Percentiles rank a stretch among this genome's conserved stretches.
Evolutionary conservation across 306 rosid genomes (phyloP).

Genomic region (Cercis canadensis): DNA sequence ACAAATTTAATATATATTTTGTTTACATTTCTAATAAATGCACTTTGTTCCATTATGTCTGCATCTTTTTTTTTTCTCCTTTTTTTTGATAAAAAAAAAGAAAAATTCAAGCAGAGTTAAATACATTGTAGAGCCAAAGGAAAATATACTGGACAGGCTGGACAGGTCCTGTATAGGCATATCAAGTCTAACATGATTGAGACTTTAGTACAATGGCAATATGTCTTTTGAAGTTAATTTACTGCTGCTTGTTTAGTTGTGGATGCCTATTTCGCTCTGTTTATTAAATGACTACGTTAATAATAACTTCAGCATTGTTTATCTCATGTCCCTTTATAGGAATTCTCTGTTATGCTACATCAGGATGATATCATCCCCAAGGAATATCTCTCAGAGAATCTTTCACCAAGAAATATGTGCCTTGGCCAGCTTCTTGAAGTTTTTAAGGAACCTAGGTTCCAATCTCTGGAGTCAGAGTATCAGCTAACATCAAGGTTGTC

Average conservation of each 20-base stretch:
- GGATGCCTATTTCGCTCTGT: constrained; percentile 27
- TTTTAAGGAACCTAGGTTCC: constrained; percentile 72
- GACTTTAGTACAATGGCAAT: constrained; percentile 6
- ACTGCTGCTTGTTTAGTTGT: constrained; percentile 30
- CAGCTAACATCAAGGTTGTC: constrained; percentile 62
- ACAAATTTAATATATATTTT: no score
- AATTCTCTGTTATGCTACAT: constrained; percentile 46
- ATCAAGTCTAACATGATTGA: background rate
- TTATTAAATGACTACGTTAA: constrained; percentile 7
- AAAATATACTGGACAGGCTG: background rate
- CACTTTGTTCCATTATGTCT: background rate
- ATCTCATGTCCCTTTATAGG: constrained; percentile 48
- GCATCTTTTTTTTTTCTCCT: background rate
- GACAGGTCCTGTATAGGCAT: background rate
- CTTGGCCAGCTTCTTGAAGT: constrained; percentile 58
- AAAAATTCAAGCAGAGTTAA: no score
- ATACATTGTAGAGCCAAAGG: background rate
- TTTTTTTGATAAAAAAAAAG: background rate
- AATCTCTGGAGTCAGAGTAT: constrained; percentile 67
- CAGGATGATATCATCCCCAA: constrained; percentile 45
- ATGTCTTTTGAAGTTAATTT: constrained; percentile 28
- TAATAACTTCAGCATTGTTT: constrained; percentile 10
- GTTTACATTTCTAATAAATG: background rate
- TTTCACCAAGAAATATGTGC: constrained; percentile 46
- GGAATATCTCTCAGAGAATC: constrained; percentile 55